Conservation (phyloP, 1,284 basidiomycete species). For the Caloboletus inedulis region DNA sequence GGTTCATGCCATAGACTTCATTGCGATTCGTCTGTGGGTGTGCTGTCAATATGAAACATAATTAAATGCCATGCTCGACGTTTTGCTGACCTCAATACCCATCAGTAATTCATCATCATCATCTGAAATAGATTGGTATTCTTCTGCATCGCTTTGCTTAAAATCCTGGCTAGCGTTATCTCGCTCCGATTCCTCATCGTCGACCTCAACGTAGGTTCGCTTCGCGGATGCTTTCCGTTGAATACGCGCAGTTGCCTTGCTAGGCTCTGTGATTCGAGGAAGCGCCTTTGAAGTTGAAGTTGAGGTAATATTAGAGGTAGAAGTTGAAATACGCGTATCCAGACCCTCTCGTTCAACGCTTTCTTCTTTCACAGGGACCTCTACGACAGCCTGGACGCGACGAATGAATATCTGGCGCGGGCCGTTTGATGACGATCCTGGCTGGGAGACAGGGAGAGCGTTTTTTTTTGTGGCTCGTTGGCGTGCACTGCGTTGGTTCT, state of each 20-base stretch:
- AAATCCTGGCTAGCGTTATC: slow-evolving; percentile 22
- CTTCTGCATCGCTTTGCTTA: slow-evolving; percentile 19
- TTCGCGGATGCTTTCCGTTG: slow-evolving; percentile 26
- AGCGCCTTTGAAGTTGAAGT: slow-evolving; percentile 9
- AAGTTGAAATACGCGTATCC: slow-evolving; percentile 7
- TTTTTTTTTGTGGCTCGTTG: slow-evolving; percentile 21
- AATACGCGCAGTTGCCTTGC: slow-evolving; percentile 9
- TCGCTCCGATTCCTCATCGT: slow-evolving; percentile 25
- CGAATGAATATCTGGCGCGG: slow-evolving; percentile 35
- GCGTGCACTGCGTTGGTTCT: slow-evolving; percentile 30
- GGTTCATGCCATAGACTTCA: slow-evolving; percentile 35
- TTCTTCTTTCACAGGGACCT: slow-evolving; percentile 47
- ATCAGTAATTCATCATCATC: slow-evolving; percentile 59
- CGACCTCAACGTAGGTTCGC: slow-evolving; percentile 34
- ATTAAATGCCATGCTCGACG: not conserved
- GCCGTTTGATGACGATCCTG: slow-evolving; percentile 13
- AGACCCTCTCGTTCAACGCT: slow-evolving; percentile 29
- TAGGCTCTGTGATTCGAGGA: not conserved
- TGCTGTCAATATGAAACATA: slow-evolving; percentile 5
- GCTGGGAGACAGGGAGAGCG: not conserved
- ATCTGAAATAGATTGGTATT: slow-evolving; percentile 33
- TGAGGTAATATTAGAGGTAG: slow-evolving; percentile 12
- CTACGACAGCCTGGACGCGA: slow-evolving; percentile 43
- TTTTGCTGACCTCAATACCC: slow-evolving; percentile 43
- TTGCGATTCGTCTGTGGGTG: slow-evolving; percentile 34